phyloP scores from a whole-genome alignment of 352 stramenopile species.

The Phytophthora pinifolia region DNA sequence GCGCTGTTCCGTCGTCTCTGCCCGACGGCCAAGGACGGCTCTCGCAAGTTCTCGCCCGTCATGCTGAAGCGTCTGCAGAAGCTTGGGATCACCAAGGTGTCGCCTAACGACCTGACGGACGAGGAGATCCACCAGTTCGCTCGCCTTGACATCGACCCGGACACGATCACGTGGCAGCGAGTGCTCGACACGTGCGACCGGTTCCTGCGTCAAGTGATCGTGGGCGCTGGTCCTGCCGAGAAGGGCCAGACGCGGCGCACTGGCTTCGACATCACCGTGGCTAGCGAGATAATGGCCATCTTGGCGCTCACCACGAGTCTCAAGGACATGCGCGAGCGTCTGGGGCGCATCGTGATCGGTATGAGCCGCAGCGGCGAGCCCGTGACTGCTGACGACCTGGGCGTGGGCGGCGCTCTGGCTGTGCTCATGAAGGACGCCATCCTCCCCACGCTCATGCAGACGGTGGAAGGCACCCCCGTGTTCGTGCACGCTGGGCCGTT shows the following conservation, averaged over 20 bases:
- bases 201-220: conserved; percentile 91
- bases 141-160: conserved; percentile 95
- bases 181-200: conserved; percentile 98
- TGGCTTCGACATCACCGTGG: conserved; percentile 91
- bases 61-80: conserved; percentile 95
- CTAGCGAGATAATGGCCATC: conserved; percentile 99
- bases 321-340: conserved; percentile 92
- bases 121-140: conserved; percentile 94
- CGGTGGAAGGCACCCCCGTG: conserved; percentile 94
- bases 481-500: conserved; percentile 99
- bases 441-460: conserved; percentile 98
- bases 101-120: conserved; percentile 93
- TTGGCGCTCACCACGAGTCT: conserved; percentile 95
- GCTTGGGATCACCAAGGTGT: conserved; percentile 92
- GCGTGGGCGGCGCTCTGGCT: conserved; percentile 94
- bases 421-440: conserved; percentile 99
- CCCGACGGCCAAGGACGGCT: conserved; percentile 79
- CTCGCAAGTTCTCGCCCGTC: conserved; percentile 84
- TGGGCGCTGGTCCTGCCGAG: conserved; percentile 91
- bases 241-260: conserved; percentile 81
- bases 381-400: conserved; percentile 97
- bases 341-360: conserved; percentile 95
- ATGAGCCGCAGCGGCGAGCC: conserved; percentile 77
- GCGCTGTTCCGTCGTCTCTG: conserved; percentile 87
- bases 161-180: conserved; percentile 92